phyloP scores from a whole-genome alignment of 139 green algal species.

The Coelastrella sp. region DNA sequence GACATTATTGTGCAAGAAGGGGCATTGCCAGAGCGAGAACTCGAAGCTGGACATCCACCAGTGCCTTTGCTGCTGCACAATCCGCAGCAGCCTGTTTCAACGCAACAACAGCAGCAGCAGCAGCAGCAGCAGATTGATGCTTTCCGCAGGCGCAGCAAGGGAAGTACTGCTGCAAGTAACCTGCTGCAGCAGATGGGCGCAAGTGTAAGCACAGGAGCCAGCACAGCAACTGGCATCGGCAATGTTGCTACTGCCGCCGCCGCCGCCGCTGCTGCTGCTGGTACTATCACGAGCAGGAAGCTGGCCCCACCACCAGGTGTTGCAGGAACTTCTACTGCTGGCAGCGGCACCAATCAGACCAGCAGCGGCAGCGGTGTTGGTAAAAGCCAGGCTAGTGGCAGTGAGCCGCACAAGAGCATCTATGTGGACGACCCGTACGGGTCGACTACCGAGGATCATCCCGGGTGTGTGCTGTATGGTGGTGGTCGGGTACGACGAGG shows the following conservation, averaged over 20 bases:
- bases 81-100: neutral
- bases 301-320: neutral
- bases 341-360: neutral
- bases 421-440: neutral
- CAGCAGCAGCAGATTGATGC: neutral
- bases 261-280: neutral
- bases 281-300: neutral
- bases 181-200: slow-evolving; percentile 34
- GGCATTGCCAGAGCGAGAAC: no score
- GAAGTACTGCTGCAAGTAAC: neutral
- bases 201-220: neutral
- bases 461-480: neutral
- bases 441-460: neutral
- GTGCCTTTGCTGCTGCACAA: no score
- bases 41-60: no score
- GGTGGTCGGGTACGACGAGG: neutral
- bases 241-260: no score
- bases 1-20: no score
- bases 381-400: neutral
- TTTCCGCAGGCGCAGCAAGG: neutral
- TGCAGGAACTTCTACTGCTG: neutral
- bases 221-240: neutral
- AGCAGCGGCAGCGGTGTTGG: neutral
- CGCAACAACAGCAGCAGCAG: neutral
- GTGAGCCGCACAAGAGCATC: neutral